phyloP scores from a whole-genome alignment of 2,329 filamentous ascomycete species.

The Pestalotiopsis sp. region DNA sequence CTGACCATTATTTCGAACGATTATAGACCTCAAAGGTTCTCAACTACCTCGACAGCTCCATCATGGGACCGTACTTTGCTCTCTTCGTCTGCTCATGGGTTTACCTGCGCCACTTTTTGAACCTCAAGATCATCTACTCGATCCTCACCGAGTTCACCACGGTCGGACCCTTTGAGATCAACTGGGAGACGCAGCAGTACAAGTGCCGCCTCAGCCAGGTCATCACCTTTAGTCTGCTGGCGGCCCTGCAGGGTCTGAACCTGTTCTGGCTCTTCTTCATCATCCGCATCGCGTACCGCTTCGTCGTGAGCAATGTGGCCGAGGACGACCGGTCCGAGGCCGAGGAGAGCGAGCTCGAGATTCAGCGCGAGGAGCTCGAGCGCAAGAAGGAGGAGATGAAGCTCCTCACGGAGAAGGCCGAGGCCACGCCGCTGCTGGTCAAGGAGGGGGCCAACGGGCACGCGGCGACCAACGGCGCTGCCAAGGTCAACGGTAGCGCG shows the following conservation, averaged over 20 bases:
- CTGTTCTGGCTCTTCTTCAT: slow-evolving; percentile 84
- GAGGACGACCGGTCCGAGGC: slow-evolving; percentile 74
- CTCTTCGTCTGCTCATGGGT: slow-evolving; percentile 84
- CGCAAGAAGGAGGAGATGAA: slow-evolving; percentile 20
- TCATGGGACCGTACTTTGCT: slow-evolving; percentile 84
- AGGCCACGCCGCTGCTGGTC: slow-evolving; percentile 26
- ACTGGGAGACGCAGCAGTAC: slow-evolving; percentile 78
- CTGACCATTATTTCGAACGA: background rate
- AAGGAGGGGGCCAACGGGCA: slow-evolving; percentile 21
- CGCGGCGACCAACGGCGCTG: slow-evolving; percentile 25
- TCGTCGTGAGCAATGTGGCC: slow-evolving; percentile 62
- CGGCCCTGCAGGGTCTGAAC: slow-evolving; percentile 73
- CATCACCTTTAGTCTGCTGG: slow-evolving; percentile 68
- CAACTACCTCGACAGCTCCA: slow-evolving; percentile 81
- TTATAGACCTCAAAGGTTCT: slow-evolving; percentile 82
- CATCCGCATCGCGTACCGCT: slow-evolving; percentile 72
- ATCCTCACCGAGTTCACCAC: slow-evolving; percentile 77
- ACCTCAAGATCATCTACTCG: slow-evolving; percentile 75
- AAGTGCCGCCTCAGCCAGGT: slow-evolving; percentile 72
- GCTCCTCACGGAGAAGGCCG: slow-evolving; percentile 22
- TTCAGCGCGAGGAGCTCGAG: slow-evolving; percentile 30
- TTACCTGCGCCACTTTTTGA: slow-evolving; percentile 86
- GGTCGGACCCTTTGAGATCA: slow-evolving; percentile 73
- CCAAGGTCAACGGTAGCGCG: slow-evolving; percentile 16
- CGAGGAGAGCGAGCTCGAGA: slow-evolving; percentile 65